Conservation (phyloP, 441 rosid species). For the Hypseocharis bilobata region DNA sequence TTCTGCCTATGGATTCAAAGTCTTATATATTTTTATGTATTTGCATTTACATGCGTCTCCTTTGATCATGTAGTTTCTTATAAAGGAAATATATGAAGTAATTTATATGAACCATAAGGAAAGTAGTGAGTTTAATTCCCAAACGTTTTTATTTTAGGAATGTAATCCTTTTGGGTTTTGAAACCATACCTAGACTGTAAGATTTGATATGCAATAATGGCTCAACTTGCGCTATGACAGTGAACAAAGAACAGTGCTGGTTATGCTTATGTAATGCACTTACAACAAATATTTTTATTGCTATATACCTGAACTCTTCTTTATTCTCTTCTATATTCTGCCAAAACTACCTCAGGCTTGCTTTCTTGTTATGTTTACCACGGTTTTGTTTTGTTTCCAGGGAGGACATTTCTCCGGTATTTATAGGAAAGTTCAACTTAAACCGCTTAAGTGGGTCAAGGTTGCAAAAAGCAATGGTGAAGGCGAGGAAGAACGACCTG, state of each 20-base stretch:
- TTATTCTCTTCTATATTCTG: background rate
- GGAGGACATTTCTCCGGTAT: slow-evolving; percentile 99
- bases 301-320: background rate
- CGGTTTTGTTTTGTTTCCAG: slow-evolving; percentile 36
- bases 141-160: background rate
- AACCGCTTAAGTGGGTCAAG: slow-evolving; percentile 93
- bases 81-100: background rate
- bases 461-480: slow-evolving; percentile 62
- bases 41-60: background rate
- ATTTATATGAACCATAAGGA: background rate
- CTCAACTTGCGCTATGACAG: background rate
- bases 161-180: background rate
- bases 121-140: background rate
- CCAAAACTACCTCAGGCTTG: background rate
- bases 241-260: background rate
- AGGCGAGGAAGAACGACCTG: slow-evolving; percentile 90
- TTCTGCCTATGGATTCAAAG: background rate
- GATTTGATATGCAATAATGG: background rate
- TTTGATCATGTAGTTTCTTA: background rate
- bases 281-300: background rate
- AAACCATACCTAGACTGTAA: background rate
- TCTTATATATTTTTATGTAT: background rate
- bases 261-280: background rate
- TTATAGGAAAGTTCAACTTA: slow-evolving; percentile 95
- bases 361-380: background rate